A percentile compares a stretch with the other conserved stretches of the same genome.
These are phyloP conservation scores for Tephrocybe sp. DNA, from an alignment of 768 basidiomycete genomes.

Conservation along the genomic window DNA sequence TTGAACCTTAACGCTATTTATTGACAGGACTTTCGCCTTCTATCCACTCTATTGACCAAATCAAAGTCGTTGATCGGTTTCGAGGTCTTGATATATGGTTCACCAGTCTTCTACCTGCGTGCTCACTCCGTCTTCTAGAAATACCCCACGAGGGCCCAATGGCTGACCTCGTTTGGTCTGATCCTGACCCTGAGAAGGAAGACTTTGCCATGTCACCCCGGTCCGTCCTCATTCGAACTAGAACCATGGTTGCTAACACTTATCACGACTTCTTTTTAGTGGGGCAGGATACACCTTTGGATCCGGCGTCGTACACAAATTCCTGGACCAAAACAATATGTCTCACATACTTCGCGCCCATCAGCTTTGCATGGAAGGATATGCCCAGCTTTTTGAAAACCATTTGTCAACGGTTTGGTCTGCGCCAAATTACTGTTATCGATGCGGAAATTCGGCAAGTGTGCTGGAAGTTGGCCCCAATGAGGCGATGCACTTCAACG, in stretches of 20 bases:
- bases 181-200: conserved; percentile 98
- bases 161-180: conserved; percentile 99
- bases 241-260: conserved; percentile 18
- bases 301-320: conserved; percentile 96
- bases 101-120: conserved; percentile 17
- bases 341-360: conserved; percentile 97
- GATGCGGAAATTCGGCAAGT: conserved; percentile 96
- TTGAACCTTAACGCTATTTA: conserved; percentile 14
- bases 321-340: conserved; percentile 95
- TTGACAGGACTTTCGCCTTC: conserved; percentile 88
- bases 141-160: conserved; percentile 99
- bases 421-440: conserved; percentile 98
- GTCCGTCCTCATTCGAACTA: conserved; percentile 43
- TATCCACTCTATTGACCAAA: conserved; percentile 99
- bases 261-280: no score
- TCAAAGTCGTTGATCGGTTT: conserved; percentile 98
- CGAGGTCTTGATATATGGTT: conserved; percentile 58
- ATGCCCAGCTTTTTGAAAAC: conserved; percentile 94
- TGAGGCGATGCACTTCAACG: conserved; percentile 90
- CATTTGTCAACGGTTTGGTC: conserved; percentile 98
- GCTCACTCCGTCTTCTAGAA: conserved; percentile 52
- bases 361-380: conserved; percentile 99
- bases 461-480: conserved; percentile 95
- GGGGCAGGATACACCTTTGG: conserved; percentile 99
- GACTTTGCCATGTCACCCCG: conserved; percentile 99